Conservation (phyloP, 805 yeast genomes). For the Schwanniomyces sp. region DNA sequence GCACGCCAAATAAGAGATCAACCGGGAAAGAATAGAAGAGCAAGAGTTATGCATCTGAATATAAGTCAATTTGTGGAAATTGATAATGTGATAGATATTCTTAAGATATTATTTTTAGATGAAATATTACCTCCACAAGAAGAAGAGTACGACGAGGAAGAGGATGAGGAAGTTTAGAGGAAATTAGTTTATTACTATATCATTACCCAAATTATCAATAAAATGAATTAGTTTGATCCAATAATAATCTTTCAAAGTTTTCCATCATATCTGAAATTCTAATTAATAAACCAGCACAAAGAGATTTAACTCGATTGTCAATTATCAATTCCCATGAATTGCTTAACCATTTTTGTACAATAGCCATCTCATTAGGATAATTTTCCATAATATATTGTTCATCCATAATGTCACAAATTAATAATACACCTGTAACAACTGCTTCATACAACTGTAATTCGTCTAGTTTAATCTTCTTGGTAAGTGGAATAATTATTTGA, state of each 20-base stretch:
- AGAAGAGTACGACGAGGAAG: background rate
- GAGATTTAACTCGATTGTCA: conserved; percentile 34
- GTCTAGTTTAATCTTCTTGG: conserved; percentile 18
- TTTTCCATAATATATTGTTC: conserved; percentile 20
- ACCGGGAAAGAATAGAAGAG: conserved; percentile 4
- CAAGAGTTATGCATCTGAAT: background rate
- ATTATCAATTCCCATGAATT: conserved; percentile 34
- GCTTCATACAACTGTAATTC: conserved; percentile 38
- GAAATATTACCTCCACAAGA: background rate
- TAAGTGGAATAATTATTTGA: conserved; percentile 25
- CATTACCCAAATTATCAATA: conserved; percentile 10
- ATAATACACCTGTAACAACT: conserved; percentile 34
- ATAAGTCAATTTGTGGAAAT: conserved; percentile 2
- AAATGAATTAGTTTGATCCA: conserved; percentile 29
- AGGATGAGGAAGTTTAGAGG: background rate
- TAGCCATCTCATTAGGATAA: conserved; percentile 17
- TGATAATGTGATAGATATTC: background rate
- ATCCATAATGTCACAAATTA: conserved; percentile 35
- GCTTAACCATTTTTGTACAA: conserved; percentile 26
- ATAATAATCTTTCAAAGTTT: conserved; percentile 25
- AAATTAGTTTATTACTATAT: background rate
- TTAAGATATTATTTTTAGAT: background rate
- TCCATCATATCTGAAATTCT: conserved; percentile 21
- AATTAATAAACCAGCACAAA: conserved; percentile 42
- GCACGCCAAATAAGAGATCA: background rate